Base-by-base conservation (phyloP, 2,329 filamentous ascomycete species). In the Nemania abortiva region DNA sequence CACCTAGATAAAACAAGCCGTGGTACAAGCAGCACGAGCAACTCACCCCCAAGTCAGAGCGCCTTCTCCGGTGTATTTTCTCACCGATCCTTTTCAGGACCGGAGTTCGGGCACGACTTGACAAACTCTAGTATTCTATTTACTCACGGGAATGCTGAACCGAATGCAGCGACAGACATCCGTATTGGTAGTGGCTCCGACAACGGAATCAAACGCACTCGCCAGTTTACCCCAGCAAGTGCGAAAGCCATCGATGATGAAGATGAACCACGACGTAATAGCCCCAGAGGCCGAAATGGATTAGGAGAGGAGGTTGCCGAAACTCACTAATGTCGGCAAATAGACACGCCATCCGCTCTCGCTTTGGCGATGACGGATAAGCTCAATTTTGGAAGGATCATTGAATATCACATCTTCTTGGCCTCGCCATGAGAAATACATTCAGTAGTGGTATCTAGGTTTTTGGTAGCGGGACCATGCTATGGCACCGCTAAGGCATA, bases 181-280 rank as follows among this genome's bases (percentile, higher is more conserved):
- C 72, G 71, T 24, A 47, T 68, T 53, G 68, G 66, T 49, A 71
- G 65, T 24, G 65, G 73, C 59, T 70, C 70, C 18, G 82, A 82
- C 10, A 83, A 81, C 49, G 78, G 80, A n/a, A 72, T 73, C 47
- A 88, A 87, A 73, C 82, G 86, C 39, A 76, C 78, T 64, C 81
- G 84, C 13, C 80, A 82, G 59, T 84, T 85, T 57, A 86, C 85
- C 0, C 83, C 84, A 7, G 80, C 79, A 2, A 83, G 84, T 42
- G 74, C 78, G n/a, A 84, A 82, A 70, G 82, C 75, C 9, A 82
- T 85, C 18, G 85, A 85, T 47, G 82, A 84, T 22, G 84, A 86
- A 58, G 82, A 86, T 50, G 83, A 86, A 68, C 80, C 82, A 39
- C 79, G 79, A 13, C 78, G 79, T 29, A 72, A 67, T n/a, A 83